Evolutionary conservation across 2,329 filamentous ascomycete genomes (phyloP), one percentile per base, ranked within the genome.

Genomic region (Penicillium sclerotiorum): DNA sequence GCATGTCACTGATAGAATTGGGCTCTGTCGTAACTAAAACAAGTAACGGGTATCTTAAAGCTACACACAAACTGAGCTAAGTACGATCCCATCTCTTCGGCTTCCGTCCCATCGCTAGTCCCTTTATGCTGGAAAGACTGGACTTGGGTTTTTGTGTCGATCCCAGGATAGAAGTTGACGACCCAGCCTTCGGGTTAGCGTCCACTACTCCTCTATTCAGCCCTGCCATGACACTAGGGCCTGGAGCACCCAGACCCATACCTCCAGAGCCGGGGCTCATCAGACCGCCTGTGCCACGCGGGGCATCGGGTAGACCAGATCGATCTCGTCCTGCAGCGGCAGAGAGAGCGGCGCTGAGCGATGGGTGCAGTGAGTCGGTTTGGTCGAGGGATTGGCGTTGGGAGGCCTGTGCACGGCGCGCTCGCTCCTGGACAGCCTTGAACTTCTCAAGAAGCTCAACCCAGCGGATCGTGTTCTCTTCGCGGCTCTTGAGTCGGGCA

Each of bases 401-500:
- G 0, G 72, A 69, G 53, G 74, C 71, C 64, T 90, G 87, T 11
- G 83, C 78, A 45, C 90, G 81, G 47, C 91, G 82, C 5, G 92
- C 88, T 52, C 84, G 85, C 60, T 99, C 94, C 66, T 99, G 94
- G 1, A 95, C 93, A 45, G 81, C 84, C 59, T 89, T 89, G 73
- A 99, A 99, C 66, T 96, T 96, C 57, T 99, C 94, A 5, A 99
- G 80, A 28, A 99, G 79, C 61, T 99, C 94, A 2, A 82, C 84
- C 94, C 94, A 99, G 47, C 88, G 87, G 60, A 99, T 95, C 27
- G 84, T 86, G 46, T 83, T 84, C 47, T 96, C 92, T 57, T 95
- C 90, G 47, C 92, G 81, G 41, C 82, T 84, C 83, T 96, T 80
- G 40, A 96, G 79, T 52, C 91, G 81, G 59, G 89, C 93, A n/a